A percentile compares a stretch with the other conserved stretches of the same genome.
Conservation (phyloP, 805 yeast genomes). For the Candida ulmi region DNA sequence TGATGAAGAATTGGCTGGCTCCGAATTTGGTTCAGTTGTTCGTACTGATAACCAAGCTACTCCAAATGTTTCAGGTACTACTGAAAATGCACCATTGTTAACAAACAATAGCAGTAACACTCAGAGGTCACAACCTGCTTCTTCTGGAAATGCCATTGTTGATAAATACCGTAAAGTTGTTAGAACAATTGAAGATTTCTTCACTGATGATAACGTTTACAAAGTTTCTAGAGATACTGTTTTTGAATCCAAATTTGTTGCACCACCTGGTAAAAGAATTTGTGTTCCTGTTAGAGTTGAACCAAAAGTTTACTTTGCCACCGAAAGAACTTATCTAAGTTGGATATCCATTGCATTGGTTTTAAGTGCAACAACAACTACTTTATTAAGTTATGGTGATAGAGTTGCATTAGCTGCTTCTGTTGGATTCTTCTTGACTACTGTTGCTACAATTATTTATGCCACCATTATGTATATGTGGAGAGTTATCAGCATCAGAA, state of each 20-base stretch:
- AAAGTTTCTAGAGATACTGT: conserved; percentile 62
- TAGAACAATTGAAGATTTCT: conserved; percentile 35
- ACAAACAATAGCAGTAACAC: conserved; percentile 2
- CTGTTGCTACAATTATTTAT: conserved; percentile 67
- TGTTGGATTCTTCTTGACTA: conserved; percentile 78
- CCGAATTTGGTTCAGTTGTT: conserved; percentile 36
- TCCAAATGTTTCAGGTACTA: conserved; percentile 10
- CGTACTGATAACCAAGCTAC: conserved; percentile 5
- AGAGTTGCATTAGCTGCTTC: conserved; percentile 72
- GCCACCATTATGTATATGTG: conserved; percentile 70
- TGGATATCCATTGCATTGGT: conserved; percentile 92
- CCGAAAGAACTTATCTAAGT: conserved; percentile 88
- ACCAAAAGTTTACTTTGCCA: conserved; percentile 98
- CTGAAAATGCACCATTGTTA: conserved; percentile 28
- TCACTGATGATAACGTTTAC: conserved; percentile 42
- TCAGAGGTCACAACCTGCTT: conserved; percentile 14
- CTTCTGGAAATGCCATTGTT: conserved; percentile 9
- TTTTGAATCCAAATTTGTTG: conserved; percentile 50
- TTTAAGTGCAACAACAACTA: conserved; percentile 82
- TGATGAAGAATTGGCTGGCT: conserved; percentile 59
- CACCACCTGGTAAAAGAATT: conserved; percentile 86
- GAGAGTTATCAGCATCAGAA: conserved; percentile 79
- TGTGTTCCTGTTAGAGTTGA: conserved; percentile 95
- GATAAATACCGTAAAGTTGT: conserved; percentile 18
- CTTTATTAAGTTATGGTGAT: conserved; percentile 81